A percentile compares a stretch with the other conserved stretches of the same genome.
phyloP scores from a whole-genome alignment of 1,139 yeast species.

The Wickerhamomyces sp. region DNA sequence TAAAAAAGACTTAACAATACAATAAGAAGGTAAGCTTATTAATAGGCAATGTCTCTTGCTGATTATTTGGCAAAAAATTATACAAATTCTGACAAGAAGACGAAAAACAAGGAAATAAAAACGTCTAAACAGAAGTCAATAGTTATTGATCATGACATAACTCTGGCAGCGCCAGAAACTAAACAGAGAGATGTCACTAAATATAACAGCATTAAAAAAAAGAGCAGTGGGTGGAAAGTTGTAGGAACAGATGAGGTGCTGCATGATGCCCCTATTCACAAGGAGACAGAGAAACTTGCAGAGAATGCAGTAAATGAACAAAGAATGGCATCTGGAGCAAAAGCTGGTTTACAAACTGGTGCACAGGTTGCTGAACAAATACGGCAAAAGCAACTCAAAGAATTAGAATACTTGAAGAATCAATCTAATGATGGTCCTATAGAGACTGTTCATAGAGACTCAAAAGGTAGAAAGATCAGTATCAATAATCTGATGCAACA shows the following conservation, averaged over 20 bases:
- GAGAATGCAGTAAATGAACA: conserved; percentile 6
- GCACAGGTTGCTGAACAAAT: conserved; percentile 34
- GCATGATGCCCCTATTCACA: neutral
- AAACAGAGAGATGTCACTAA: conserved; percentile 7
- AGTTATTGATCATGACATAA: conserved; percentile 10
- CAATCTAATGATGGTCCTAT: conserved; percentile 9
- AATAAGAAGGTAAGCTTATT: too few relatives aligned
- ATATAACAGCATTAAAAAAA: too few relatives aligned
- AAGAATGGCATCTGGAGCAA: conserved; percentile 35
- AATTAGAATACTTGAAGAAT: conserved; percentile 14
- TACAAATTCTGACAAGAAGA: conserved; percentile 24
- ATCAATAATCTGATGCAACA: conserved; percentile 31
- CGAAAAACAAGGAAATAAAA: conserved; percentile 13
- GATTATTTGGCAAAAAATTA: conserved; percentile 51
- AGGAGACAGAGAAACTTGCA: neutral
- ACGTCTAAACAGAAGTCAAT: neutral
- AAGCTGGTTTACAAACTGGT: conserved; percentile 44
- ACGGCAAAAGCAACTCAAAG: conserved; percentile 26
- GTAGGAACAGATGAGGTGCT: conserved; percentile 25
- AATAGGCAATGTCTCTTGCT: conserved; percentile 43
- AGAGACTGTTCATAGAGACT: conserved; percentile 58
- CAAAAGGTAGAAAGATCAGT: conserved; percentile 48
- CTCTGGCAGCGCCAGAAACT: conserved; percentile 16
- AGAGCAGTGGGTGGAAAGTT: conserved; percentile 24
- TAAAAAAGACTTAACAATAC: too few relatives aligned